These are phyloP conservation scores for Schoenoplectus tabernaemontani DNA, from an alignment of 202 grass and related monocot genomes.

Conservation along the genomic window DNA sequence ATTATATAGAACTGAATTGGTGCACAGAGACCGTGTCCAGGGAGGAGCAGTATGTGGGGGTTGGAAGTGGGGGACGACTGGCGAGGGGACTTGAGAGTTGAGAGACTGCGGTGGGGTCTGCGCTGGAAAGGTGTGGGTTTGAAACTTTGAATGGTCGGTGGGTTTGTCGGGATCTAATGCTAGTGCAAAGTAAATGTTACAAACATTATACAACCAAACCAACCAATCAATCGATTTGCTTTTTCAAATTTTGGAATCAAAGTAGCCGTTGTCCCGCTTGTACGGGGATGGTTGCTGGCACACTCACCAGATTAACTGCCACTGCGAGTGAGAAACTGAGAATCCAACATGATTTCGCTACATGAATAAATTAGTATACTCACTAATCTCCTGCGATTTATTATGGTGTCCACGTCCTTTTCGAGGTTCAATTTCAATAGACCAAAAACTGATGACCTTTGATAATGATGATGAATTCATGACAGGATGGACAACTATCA, in stretches of 20 bases:
- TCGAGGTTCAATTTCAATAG: too few species aligned
- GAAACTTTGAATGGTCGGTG: constrained; percentile 41
- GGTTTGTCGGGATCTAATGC: constrained; percentile 31
- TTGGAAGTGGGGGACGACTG: constrained; percentile 12
- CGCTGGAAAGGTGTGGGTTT: constrained; percentile 49
- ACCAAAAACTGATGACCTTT: too few species aligned
- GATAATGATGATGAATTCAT: background rate
- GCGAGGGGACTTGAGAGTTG: background rate
- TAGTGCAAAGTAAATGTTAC: background rate
- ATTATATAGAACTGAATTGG: background rate
- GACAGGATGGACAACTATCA: too few species aligned
- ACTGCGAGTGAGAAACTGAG: too few species aligned
- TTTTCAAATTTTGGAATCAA: constrained; percentile 33
- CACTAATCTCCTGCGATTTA: background rate
- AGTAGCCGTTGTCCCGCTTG: constrained; percentile 80
- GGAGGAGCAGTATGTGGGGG: background rate
- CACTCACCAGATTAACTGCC: background rate
- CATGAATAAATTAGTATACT: background rate
- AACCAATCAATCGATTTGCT: background rate
- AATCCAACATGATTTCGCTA: background rate
- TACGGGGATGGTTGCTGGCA: too few species aligned
- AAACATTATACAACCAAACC: too few species aligned
- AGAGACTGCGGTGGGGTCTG: constrained; percentile 22
- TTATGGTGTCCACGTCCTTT: background rate
- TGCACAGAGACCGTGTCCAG: background rate